Conservation (phyloP, 2,329 filamentous ascomycete species). For the Neonectria sp. region DNA sequence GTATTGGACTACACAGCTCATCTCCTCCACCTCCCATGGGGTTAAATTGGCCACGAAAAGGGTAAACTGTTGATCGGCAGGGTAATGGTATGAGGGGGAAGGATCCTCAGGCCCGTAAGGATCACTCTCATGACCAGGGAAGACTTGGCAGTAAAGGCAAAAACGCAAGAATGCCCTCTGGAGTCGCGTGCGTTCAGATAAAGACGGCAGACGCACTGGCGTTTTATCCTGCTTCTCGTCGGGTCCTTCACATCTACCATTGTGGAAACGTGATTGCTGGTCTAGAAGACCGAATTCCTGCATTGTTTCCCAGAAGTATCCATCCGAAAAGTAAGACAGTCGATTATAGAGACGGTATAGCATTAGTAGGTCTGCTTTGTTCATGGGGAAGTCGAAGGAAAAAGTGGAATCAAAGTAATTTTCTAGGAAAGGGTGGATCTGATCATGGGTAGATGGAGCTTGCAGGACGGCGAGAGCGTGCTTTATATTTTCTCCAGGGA, state of each 20-base stretch:
- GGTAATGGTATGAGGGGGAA: neutral
- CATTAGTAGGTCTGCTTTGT: too few species aligned
- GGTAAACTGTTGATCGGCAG: neutral
- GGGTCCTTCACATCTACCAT: too few species aligned
- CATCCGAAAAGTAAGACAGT: too few species aligned
- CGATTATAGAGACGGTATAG: too few species aligned
- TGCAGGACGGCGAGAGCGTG: constrained; percentile 9
- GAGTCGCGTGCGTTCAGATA: constrained; percentile 1
- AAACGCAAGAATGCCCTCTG: constrained; percentile 16
- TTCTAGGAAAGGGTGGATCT: too few species aligned
- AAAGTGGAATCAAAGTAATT: too few species aligned
- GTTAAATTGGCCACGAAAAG: neutral
- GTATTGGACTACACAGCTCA: constrained; percentile 4
- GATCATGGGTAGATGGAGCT: neutral
- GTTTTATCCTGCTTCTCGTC: too few species aligned
- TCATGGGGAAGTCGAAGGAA: too few species aligned
- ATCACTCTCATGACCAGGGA: constrained; percentile 2
- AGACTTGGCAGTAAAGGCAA: constrained; percentile 7
- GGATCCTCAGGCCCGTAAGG: neutral
- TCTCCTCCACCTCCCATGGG: constrained; percentile 7
- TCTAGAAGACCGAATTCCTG: too few species aligned
- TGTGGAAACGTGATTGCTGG: too few species aligned
- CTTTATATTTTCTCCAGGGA: neutral
- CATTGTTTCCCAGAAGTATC: too few species aligned
- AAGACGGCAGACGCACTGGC: too few species aligned